Conservation (phyloP, 306 rosid genomes). For the Trifolium repens region DNA sequence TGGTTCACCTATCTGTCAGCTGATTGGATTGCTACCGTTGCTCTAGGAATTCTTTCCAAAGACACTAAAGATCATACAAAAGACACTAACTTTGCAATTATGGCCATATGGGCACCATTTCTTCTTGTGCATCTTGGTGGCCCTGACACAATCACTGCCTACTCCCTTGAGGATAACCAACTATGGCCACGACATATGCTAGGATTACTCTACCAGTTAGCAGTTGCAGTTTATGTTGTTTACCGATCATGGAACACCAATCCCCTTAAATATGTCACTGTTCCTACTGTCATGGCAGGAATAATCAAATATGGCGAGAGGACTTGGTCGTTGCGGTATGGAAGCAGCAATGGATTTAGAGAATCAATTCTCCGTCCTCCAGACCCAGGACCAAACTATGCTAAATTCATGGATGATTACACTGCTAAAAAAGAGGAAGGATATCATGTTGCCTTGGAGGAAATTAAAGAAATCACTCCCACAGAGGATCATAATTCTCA, state of each 20-base stretch:
- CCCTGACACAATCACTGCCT: slow-evolving; percentile 52
- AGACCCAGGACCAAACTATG: slow-evolving; percentile 43
- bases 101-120: slow-evolving; percentile 53
- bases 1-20: slow-evolving; percentile 50
- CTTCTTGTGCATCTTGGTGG: slow-evolving; percentile 57
- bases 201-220: slow-evolving; percentile 32
- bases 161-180: slow-evolving; percentile 49
- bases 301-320: slow-evolving; percentile 49
- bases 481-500: slow-evolving; percentile 23
- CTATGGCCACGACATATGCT: slow-evolving; percentile 43
- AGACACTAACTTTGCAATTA: not conserved
- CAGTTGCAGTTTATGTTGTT: slow-evolving; percentile 13
- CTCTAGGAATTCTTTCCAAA: slow-evolving; percentile 36
- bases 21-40: slow-evolving; percentile 43
- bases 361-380: slow-evolving; percentile 37
- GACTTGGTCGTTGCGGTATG: slow-evolving; percentile 41
- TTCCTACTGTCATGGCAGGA: slow-evolving; percentile 43
- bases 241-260: slow-evolving; percentile 11
- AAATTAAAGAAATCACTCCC: slow-evolving; percentile 20
- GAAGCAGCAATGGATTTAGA: slow-evolving; percentile 46
- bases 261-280: not conserved
- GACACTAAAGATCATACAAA: not conserved
- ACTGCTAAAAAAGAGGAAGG: slow-evolving; percentile 40
- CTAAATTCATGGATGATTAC: slow-evolving; percentile 41
- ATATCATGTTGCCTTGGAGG: not conserved